Percentiles rank a stretch among this genome's conserved stretches.
phyloP scores from a whole-genome alignment of 2,329 filamentous ascomycete genomes.

The Colletotrichum tropicicola region DNA sequence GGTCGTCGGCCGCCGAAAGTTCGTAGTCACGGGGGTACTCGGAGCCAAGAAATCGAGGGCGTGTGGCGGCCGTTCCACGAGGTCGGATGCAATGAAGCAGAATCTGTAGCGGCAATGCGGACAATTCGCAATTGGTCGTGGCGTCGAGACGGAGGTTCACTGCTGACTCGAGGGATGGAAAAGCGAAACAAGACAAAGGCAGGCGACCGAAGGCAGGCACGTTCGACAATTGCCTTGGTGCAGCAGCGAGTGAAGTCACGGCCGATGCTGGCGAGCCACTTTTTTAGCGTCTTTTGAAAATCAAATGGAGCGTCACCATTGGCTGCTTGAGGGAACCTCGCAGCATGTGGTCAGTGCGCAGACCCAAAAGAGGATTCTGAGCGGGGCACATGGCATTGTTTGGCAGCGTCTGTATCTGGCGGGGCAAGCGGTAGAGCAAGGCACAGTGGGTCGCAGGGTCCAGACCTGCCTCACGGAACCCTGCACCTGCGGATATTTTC shows the following conservation, averaged over 20 bases:
- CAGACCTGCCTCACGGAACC: too few species aligned
- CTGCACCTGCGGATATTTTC: too few species aligned
- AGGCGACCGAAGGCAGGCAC: neutral
- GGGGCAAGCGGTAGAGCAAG: too few species aligned
- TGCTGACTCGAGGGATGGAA: neutral
- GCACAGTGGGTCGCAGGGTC: too few species aligned
- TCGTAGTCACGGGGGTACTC: too few species aligned
- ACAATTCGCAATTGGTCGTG: too few species aligned
- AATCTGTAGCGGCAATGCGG: neutral
- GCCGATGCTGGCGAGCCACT: neutral
- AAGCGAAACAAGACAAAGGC: neutral
- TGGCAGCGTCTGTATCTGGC: too few species aligned
- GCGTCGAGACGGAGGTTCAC: too few species aligned
- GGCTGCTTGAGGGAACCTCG: neutral
- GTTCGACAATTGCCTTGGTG: neutral
- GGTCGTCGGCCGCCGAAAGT: too few species aligned
- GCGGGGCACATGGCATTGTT: too few species aligned
- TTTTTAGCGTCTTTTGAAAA: neutral
- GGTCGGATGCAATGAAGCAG: neutral
- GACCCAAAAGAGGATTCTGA: too few species aligned
- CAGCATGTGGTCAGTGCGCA: neutral
- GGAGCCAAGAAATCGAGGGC: neutral
- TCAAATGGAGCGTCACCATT: neutral
- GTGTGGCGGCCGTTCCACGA: neutral
- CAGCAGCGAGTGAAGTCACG: neutral